Conservation (phyloP, 352 stramenopile species). For the Phytophthora cajani region DNA sequence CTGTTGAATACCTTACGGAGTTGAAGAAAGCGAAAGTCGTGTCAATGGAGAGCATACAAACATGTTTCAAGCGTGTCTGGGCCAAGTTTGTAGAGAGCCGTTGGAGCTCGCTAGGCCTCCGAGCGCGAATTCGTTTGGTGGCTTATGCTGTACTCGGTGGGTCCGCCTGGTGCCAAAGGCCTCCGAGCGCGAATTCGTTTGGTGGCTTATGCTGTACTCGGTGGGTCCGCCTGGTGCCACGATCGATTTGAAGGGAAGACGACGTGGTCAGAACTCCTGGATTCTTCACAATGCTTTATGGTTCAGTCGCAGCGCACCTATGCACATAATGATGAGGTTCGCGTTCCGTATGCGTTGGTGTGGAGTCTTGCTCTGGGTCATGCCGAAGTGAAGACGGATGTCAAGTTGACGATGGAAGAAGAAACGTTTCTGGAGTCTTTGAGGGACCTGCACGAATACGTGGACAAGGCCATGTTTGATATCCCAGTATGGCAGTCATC, state of each 20-base stretch:
- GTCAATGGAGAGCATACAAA: neutral
- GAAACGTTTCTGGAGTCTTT: neutral
- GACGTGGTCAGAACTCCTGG: no score
- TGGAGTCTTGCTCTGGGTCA: neutral
- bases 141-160: neutral
- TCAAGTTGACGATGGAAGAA: neutral
- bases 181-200: neutral
- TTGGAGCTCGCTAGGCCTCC: neutral
- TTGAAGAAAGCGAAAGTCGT: neutral
- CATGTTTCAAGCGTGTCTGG: neutral
- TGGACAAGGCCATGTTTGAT: neutral
- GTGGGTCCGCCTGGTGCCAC: no score
- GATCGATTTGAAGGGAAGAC: no score
- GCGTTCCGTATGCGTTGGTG: neutral
- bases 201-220: neutral
- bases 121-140: neutral
- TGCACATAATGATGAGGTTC: neutral
- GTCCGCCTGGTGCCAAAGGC: no score
- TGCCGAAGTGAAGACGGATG: neutral
- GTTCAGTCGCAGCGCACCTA: no score
- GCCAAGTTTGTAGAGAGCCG: neutral
- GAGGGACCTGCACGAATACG: neutral
- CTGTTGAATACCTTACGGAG: neutral
- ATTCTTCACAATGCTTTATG: no score
- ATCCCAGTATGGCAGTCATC: neutral